phyloP scores from a whole-genome alignment of 225 moss, liverwort and hornwort genomes.

The Physcomitrium patens region DNA sequence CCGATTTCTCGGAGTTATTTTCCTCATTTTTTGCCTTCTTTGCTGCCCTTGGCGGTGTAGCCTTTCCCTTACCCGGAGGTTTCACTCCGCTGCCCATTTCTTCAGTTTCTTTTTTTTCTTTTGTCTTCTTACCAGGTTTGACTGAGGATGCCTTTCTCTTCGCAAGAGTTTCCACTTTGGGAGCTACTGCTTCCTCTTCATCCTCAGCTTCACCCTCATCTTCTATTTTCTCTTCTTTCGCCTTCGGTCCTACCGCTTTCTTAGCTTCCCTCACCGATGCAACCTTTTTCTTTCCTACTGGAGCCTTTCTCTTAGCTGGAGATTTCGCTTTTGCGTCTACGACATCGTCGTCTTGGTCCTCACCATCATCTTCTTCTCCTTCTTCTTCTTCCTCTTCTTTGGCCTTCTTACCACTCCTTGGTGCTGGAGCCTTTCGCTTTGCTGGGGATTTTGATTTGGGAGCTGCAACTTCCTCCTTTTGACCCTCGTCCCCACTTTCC shows the following conservation, averaged over 20 bases:
- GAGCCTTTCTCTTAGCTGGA: conserved; percentile 20
- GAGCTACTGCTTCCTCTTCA: too few relatives aligned
- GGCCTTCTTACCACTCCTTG: conserved; percentile 32
- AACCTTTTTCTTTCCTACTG: conserved; percentile 1
- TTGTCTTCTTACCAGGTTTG: too few relatives aligned
- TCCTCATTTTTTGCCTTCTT: too few relatives aligned
- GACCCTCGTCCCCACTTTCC: conserved; percentile 34
- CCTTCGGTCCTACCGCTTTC: background rate
- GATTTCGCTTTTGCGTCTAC: background rate
- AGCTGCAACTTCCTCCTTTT: conserved; percentile 31
- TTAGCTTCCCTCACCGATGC: background rate
- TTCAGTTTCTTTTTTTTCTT: background rate
- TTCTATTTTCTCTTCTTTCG: background rate
- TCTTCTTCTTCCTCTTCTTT: conserved; percentile 3
- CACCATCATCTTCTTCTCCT: conserved; percentile 1
- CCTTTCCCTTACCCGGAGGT: too few relatives aligned
- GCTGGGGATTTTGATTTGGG: conserved; percentile 28
- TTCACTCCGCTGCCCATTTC: background rate
- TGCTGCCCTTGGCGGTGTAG: too few relatives aligned
- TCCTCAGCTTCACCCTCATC: too few relatives aligned
- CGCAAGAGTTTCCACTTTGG: too few relatives aligned
- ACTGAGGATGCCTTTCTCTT: too few relatives aligned
- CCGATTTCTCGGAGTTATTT: conserved; percentile 12
- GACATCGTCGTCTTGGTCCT: background rate
- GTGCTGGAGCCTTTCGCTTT: conserved; percentile 33